Base-by-base conservation (phyloP, 352 stramenopile species). In the Pythium rishiriense region DNA sequence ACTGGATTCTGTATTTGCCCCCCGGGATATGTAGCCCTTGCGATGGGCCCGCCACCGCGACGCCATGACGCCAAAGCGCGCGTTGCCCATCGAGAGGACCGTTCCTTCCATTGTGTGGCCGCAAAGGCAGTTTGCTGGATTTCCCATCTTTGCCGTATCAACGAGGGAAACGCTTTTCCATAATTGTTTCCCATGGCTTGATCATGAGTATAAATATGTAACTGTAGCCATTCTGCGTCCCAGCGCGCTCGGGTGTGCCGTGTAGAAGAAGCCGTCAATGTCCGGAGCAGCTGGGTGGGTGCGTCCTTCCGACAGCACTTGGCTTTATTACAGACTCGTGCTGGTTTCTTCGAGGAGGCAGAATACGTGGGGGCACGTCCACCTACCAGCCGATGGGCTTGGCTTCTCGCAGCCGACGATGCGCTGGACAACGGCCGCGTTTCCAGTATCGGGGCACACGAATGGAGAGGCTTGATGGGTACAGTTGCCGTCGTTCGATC, bases 1-100 rank as follows among this genome's bases (percentile, higher is more conserved):
- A 37, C 47, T 53, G 47, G 47, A 53, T 53, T 53, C 25, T 39
- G 10, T 19, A 53, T n/a, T n/a, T n/a, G n/a, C n/a, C n/a, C n/a
- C n/a, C n/a, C n/a, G n/a, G 14, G 37, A 19, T 43, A 17, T 10
- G 5, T 35, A 35, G 37, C 14, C 37, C 37, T 43, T 43, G 37
- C 37, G 37, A 17, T 43, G 37, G 14, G 37, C 14, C 10, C 17
- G 33, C 37, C 37, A 43, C 37, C 9, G 37, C 37, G 37, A 43
- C 37, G 37, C 37, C 31, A 35, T 35, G 31, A n/a, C n/a, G n/a
- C n/a, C n/a, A n/a, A n/a, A n/a, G n/a, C n/a, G n/a, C n/a, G n/a
- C n/a, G n/a, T n/a, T n/a, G n/a, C n/a, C n/a, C n/a, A n/a, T n/a
- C n/a, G n/a, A n/a, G n/a, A n/a, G n/a, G n/a, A n/a, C n/a, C n/a